Conservation (phyloP, 2,329 filamentous ascomycete genomes). For the Phaeoacremonium minimum region DNA sequence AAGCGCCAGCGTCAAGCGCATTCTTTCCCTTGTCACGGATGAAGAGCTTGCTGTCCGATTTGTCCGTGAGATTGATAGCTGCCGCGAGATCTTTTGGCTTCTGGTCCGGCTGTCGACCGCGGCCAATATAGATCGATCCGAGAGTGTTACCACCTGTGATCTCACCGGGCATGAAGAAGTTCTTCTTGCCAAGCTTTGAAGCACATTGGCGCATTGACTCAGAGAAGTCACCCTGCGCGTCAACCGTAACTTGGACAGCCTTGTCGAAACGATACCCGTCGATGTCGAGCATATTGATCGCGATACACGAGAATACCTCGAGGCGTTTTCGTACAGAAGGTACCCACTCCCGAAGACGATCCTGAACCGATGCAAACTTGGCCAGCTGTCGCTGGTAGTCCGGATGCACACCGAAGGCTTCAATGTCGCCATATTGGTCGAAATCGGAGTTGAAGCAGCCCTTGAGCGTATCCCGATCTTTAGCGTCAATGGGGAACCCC, state of each 20-base stretch:
- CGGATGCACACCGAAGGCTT: conserved; percentile 59
- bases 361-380: conserved; percentile 64
- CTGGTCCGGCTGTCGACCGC: conserved; percentile 54
- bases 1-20: conserved; percentile 56
- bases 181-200: conserved; percentile 49
- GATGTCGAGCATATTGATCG: conserved; percentile 58
- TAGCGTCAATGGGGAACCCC: conserved; percentile 42
- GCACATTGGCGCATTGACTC: conserved; percentile 54
- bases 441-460: conserved; percentile 62
- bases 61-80: conserved; percentile 42
- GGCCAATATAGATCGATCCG: conserved; percentile 57
- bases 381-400: conserved; percentile 61
- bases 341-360: conserved; percentile 61
- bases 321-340: conserved; percentile 53
- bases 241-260: conserved; percentile 59
- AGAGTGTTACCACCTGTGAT: conserved; percentile 59
- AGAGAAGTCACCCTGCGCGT: conserved; percentile 56
- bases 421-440: conserved; percentile 59
- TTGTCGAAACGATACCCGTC: conserved; percentile 66
- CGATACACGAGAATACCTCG: conserved; percentile 58
- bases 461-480: conserved; percentile 38
- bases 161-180: conserved; percentile 62
- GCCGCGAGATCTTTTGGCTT: conserved; percentile 38
- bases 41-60: conserved; percentile 36
- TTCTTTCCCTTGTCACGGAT: conserved; percentile 46